Percentiles rank a stretch among this genome's conserved stretches.
Conservation (phyloP, 1,284 basidiomycete species). For the Irpex rosettiformis region DNA sequence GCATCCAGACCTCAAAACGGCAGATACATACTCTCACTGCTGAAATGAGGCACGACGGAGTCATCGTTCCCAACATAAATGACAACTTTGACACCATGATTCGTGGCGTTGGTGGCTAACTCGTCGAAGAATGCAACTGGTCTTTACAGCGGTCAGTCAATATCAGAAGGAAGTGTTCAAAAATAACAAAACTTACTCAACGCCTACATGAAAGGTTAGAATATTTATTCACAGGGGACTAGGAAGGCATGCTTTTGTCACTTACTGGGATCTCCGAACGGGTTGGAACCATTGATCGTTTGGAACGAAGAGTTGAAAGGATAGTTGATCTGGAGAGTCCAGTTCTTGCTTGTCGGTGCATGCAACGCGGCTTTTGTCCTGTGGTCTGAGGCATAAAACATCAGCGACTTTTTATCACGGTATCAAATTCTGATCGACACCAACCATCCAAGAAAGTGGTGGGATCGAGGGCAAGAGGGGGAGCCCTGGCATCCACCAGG, state of each 20-base stretch:
- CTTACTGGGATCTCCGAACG: not conserved
- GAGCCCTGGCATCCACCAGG: constrained; percentile 50
- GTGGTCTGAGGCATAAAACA: constrained; percentile 39
- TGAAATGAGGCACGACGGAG: constrained; percentile 23
- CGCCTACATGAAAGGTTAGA: not conserved
- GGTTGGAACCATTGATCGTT: not conserved
- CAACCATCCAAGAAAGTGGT: constrained; percentile 56
- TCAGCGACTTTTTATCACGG: not conserved
- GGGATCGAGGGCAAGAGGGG: constrained; percentile 42
- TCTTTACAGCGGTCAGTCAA: constrained; percentile 17
- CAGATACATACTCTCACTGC: constrained; percentile 6
- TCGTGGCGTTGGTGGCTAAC: constrained; percentile 26
- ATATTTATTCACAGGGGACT: too few species aligned
- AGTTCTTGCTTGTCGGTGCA: constrained; percentile 58
- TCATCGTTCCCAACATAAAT: constrained; percentile 32
- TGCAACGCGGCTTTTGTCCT: constrained; percentile 54
- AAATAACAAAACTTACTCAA: not conserved
- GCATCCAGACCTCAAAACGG: not conserved
- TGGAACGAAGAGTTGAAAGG: constrained; percentile 39
- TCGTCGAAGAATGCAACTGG: constrained; percentile 30
- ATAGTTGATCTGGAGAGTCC: constrained; percentile 44
- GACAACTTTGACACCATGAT: constrained; percentile 25
- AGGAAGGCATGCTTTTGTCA: too few species aligned
- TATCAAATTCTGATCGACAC: constrained; percentile 7
- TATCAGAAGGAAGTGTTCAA: not conserved